Conservation (phyloP, 352 stramenopile genomes). For the Phytophthora melonis region DNA sequence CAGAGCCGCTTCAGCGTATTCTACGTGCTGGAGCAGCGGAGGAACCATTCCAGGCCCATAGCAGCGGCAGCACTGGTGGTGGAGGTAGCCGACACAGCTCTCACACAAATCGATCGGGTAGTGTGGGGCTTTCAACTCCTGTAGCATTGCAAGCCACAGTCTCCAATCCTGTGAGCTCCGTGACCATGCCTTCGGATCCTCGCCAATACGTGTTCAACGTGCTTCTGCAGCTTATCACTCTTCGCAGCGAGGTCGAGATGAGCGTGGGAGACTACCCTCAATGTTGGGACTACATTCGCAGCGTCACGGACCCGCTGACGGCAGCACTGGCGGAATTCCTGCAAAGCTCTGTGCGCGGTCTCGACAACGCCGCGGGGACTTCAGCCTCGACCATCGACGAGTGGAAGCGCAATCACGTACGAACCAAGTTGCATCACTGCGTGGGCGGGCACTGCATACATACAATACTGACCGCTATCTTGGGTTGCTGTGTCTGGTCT, state of each 20-base stretch:
- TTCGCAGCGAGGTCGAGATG: conserved; percentile 77
- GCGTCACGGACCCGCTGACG: conserved; percentile 64
- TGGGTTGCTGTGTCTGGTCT: conserved; percentile 4
- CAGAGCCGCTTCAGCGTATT: conserved; percentile 57
- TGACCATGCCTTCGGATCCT: conserved; percentile 53
- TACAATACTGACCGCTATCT: conserved; percentile 5
- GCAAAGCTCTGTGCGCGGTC: conserved; percentile 36
- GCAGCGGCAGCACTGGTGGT: conserved; percentile 26
- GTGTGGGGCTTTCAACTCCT: conserved; percentile 36
- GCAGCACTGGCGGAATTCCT: conserved; percentile 57
- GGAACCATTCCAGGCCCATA: conserved; percentile 47
- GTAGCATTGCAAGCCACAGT: conserved; percentile 15
- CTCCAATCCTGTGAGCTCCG: conserved; percentile 19
- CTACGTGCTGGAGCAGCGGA: conserved; percentile 57
- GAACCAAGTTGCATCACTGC: conserved; percentile 14
- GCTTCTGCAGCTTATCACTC: conserved; percentile 76
- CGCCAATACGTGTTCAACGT: conserved; percentile 88
- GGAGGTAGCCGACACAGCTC: conserved; percentile 29
- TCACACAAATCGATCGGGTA: conserved; percentile 40
- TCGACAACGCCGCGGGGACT: conserved; percentile 27
- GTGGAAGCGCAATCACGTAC: conserved; percentile 76
- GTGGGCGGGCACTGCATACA: no score
- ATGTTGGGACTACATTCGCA: conserved; percentile 65
- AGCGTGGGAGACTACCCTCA: conserved; percentile 66
- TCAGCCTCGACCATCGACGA: conserved; percentile 31